Percentiles rank a stretch among this genome's conserved stretches.
Conservation (phyloP, 192 early-diverging fungal genomes). For the Kickxella alabastrina region DNA sequence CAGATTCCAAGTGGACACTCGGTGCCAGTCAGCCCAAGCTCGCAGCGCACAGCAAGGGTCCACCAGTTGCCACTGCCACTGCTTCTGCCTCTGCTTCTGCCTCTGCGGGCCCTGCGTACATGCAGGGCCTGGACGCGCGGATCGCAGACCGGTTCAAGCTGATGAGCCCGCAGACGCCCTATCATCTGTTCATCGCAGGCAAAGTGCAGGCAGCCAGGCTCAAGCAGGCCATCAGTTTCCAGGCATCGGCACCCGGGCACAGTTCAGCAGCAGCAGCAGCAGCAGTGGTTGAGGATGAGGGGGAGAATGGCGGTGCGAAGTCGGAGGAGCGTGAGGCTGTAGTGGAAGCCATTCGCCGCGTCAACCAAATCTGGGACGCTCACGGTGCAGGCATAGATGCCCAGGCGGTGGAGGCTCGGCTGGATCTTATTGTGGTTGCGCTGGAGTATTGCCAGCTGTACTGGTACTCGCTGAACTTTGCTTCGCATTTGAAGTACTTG, state of each 20-base stretch:
- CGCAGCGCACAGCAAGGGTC: no score
- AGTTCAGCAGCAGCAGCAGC: no score
- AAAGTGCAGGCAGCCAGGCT: slow-evolving; percentile 47
- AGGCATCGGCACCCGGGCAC: no score
- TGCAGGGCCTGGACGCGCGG: slow-evolving; percentile 11
- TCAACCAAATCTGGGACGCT: slow-evolving; percentile 38
- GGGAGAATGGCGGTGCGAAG: background rate
- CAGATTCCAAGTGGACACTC: no score
- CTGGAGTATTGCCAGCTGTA: slow-evolving; percentile 45
- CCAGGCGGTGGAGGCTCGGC: slow-evolving; percentile 11
- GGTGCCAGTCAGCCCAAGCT: no score
- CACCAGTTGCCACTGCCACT: no score
- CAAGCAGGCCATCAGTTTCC: slow-evolving; percentile 29
- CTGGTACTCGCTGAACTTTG: slow-evolving; percentile 50
- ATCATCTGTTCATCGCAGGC: slow-evolving; percentile 46
- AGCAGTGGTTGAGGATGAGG: background rate
- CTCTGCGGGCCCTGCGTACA: background rate
- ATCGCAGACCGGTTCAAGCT: slow-evolving; percentile 45
- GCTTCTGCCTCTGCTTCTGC: no score
- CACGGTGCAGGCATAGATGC: slow-evolving; percentile 12
- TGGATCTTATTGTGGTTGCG: slow-evolving; percentile 36
- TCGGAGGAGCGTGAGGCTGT: slow-evolving; percentile 5
- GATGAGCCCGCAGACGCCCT: slow-evolving; percentile 49
- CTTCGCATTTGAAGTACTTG: slow-evolving; percentile 34
- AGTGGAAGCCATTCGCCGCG: slow-evolving; percentile 20